Percentiles rank a stretch among this genome's conserved stretches.
Evolutionary conservation across 202 grass and related monocot genomes (phyloP).

Genomic region (Setaria viridis): DNA sequence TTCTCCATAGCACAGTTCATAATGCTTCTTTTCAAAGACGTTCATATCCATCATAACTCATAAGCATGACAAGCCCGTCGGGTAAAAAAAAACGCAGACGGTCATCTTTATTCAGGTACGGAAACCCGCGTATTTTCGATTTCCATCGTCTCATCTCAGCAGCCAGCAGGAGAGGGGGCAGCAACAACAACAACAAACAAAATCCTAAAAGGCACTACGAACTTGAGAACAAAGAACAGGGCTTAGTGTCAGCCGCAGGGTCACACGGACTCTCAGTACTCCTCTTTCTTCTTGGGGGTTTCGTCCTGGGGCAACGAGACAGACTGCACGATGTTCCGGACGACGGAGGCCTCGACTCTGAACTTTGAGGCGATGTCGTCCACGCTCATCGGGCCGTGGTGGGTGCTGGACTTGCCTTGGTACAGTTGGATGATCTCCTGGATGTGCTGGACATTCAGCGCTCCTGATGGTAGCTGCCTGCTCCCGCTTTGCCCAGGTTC

Average conservation of each 20-base stretch:
- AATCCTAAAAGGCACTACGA: conserved; percentile 25
- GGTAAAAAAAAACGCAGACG: background rate
- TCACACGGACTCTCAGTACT: conserved; percentile 7
- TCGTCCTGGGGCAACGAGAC: conserved; percentile 73
- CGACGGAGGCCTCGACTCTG: conserved; percentile 58
- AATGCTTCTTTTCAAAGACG: background rate
- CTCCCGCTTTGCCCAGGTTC: conserved; percentile 40
- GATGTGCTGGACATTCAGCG: conserved; percentile 64
- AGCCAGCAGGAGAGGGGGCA: background rate
- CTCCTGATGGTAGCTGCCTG: conserved; percentile 65
- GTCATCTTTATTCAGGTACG: conserved; percentile 46
- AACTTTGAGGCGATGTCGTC: conserved; percentile 77
- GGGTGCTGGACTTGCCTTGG: conserved; percentile 69
- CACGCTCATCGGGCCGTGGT: conserved; percentile 57
- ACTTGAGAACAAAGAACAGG: conserved; percentile 8
- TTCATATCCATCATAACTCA: background rate
- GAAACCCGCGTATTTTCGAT: background rate
- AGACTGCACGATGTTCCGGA: conserved; percentile 75
- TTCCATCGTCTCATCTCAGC: conserved; percentile 27
- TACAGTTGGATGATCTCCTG: conserved; percentile 85
- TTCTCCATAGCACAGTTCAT: background rate
- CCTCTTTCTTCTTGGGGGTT: conserved; percentile 48
- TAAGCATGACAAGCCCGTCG: background rate
- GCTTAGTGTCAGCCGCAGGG: conserved; percentile 4
- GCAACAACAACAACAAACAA: conserved; percentile 1